A percentile compares a stretch with the other conserved stretches of the same genome.
phyloP scores from a whole-genome alignment of 768 basidiomycete species.

The Mycena albidolilacea region DNA sequence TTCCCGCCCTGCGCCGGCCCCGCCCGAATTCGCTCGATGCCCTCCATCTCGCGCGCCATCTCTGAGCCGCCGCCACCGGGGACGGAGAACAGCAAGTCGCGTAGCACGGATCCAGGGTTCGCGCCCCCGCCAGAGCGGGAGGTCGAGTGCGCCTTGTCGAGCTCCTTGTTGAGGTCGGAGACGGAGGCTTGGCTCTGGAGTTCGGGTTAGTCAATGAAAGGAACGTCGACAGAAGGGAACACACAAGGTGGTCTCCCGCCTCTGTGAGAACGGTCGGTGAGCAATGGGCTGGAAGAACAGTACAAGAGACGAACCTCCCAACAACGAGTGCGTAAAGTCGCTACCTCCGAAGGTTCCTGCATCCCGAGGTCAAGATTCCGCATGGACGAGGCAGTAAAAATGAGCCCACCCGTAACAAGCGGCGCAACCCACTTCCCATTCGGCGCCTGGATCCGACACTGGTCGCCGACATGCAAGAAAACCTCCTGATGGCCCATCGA shows the following conservation, averaged over 20 bases:
- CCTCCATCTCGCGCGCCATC: conserved; percentile 82
- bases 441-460: conserved; percentile 80
- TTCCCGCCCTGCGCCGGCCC: conserved; percentile 74
- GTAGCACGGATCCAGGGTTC: conserved; percentile 65
- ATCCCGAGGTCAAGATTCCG: neutral
- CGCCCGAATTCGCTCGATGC: conserved; percentile 77
- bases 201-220: neutral
- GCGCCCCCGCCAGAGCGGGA: conserved; percentile 51
- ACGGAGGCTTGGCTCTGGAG: conserved; percentile 78
- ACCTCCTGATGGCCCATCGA: conserved; percentile 82
- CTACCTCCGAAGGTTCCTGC: conserved; percentile 81
- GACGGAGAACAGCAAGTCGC: conserved; percentile 71
- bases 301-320: conserved; percentile 69
- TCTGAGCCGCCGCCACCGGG: conserved; percentile 75
- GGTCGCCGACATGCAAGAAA: conserved; percentile 90
- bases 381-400: neutral
- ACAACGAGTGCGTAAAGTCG: conserved; percentile 84
- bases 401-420: conserved; percentile 78
- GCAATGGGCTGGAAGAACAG: neutral
- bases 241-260: conserved; percentile 47
- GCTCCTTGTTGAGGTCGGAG: conserved; percentile 85
- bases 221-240: conserved; percentile 5
- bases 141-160: conserved; percentile 77
- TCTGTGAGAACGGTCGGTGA: conserved; percentile 45
- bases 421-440: conserved; percentile 85